Evolutionary conservation across 495 filamentous ascomycete genomes (phyloP).

Genomic region (Chaetomium tenue): DNA sequence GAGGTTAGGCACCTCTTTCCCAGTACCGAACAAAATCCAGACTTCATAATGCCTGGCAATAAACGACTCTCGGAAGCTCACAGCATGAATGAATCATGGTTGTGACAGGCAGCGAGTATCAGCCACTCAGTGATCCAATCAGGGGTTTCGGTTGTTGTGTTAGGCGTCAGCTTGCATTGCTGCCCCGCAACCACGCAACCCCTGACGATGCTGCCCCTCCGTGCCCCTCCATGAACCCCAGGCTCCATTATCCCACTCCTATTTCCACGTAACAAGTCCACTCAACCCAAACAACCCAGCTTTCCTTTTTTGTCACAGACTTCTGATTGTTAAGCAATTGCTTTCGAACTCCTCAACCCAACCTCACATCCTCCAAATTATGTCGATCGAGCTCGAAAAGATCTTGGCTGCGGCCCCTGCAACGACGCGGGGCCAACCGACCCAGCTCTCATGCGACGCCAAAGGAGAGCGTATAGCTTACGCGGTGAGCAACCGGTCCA

Average conservation of each 20-base stretch:
- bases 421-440: slow-evolving; percentile 83
- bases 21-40: no score
- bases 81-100: background rate
- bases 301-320: background rate
- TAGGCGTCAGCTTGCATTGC: slow-evolving; percentile 27
- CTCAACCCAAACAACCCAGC: slow-evolving; percentile 4
- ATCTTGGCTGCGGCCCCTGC: slow-evolving; percentile 63
- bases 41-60: no score
- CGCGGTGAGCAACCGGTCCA: slow-evolving; percentile 59
- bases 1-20: background rate
- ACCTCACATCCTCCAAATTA: slow-evolving; percentile 22
- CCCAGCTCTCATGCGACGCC: slow-evolving; percentile 81
- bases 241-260: slow-evolving; percentile 14
- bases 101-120: background rate
- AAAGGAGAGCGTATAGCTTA: slow-evolving; percentile 94
- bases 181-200: slow-evolving; percentile 31
- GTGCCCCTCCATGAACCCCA: slow-evolving; percentile 18
- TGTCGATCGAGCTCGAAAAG: slow-evolving; percentile 56
- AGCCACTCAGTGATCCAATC: slow-evolving; percentile 3
- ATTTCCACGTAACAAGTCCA: background rate
- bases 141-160: slow-evolving; percentile 25
- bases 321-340: background rate
- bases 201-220: slow-evolving; percentile 27
- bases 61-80: no score
- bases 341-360: background rate